Percentiles rank a stretch among this genome's conserved stretches.
Evolutionary conservation across 441 rosid species (phyloP).

Genomic region (Eutrema salsugineum): DNA sequence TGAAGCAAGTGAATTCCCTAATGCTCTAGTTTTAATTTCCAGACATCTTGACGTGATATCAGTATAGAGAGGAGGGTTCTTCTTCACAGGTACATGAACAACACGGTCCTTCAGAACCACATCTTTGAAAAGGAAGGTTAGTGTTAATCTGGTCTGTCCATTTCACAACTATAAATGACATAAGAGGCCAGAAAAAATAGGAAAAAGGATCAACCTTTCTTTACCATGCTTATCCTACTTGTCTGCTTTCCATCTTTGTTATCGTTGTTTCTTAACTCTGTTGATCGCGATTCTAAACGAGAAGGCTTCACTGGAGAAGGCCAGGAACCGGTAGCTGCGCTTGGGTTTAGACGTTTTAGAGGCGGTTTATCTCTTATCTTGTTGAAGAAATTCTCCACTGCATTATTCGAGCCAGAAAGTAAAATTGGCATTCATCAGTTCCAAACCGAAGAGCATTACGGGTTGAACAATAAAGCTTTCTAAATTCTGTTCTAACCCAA

Average conservation of each 20-base stretch:
- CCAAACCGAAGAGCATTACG: neutral
- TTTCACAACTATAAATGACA: neutral
- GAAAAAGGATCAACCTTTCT: constrained; percentile 14
- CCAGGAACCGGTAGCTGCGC: constrained; percentile 17
- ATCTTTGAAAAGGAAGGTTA: constrained; percentile 13
- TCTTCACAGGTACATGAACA: constrained; percentile 19
- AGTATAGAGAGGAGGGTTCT: constrained; percentile 8
- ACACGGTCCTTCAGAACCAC: neutral
- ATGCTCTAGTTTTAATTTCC: constrained; percentile 2
- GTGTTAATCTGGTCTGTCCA: constrained; percentile 11
- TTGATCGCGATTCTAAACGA: neutral
- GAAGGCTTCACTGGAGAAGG: neutral
- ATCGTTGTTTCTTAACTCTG: neutral
- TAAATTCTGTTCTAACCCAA: neutral
- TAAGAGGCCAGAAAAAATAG: neutral
- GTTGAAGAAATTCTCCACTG: constrained; percentile 51
- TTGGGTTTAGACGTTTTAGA: neutral
- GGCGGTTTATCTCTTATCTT: constrained; percentile 27
- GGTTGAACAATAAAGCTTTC: neutral
- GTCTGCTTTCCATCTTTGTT: constrained; percentile 17
- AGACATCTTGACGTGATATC: neutral
- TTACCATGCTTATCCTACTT: neutral
- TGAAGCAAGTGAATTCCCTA: constrained; percentile 6
- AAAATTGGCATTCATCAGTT: neutral
- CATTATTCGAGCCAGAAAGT: constrained; percentile 21